Conservation (phyloP, 257 asterid genomes). For the Avicennia marina region DNA sequence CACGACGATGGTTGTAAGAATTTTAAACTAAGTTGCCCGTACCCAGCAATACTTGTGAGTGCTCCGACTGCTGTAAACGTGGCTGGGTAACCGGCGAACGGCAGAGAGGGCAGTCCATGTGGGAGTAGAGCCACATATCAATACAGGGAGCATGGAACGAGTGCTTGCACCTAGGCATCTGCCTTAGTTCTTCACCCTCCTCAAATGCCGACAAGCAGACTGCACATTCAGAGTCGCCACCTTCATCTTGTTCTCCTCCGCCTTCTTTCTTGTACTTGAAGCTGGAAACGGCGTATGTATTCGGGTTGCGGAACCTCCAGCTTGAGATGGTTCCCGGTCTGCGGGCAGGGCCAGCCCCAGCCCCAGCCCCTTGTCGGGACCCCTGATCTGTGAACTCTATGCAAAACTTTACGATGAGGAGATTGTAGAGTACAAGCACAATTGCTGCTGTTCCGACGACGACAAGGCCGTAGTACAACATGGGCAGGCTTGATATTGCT, state of each 20-base stretch:
- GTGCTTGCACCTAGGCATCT: conserved; percentile 57
- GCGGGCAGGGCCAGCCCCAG: background rate
- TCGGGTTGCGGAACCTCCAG: conserved; percentile 16
- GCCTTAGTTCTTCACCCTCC: conserved; percentile 58
- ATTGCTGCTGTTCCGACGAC: conserved; percentile 37
- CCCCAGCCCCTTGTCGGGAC: background rate
- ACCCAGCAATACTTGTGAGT: conserved; percentile 28
- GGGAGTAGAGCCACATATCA: conserved; percentile 76
- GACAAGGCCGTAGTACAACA: conserved; percentile 49
- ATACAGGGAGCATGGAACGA: conserved; percentile 69
- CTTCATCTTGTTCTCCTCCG: background rate
- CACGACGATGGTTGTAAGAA: background rate
- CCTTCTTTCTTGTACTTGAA: conserved; percentile 55
- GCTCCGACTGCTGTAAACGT: conserved; percentile 14
- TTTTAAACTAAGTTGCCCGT: conserved; percentile 20
- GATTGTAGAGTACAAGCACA: conserved; percentile 37
- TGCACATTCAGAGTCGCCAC: conserved; percentile 32
- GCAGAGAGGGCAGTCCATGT: conserved; percentile 66
- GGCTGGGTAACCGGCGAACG: conserved; percentile 51
- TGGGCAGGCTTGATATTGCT: conserved; percentile 22
- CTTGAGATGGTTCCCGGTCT: background rate
- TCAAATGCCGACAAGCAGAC: conserved; percentile 69
- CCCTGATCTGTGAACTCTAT: background rate
- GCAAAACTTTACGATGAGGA: conserved; percentile 37
- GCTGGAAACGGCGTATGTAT: conserved; percentile 34